Evolutionary conservation across 352 stramenopile genomes (phyloP), one percentile per base, ranked within the genome.

Genomic region (Globisporangium cederbergense): DNA sequence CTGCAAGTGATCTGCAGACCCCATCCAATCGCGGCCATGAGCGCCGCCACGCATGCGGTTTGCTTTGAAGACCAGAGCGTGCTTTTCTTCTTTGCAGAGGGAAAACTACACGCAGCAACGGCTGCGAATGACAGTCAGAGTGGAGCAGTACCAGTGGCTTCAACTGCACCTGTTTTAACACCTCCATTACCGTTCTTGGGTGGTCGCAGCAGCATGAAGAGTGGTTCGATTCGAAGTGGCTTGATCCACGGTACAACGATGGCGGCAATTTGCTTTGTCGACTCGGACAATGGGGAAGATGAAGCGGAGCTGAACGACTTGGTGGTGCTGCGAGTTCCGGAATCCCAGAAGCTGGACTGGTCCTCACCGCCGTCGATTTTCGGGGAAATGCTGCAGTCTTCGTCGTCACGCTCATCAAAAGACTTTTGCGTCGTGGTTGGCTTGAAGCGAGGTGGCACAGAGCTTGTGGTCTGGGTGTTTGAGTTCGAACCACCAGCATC

Each of bases 341-440:
- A 83, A 30, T 81, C 76, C 22, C 68, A 80, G 28, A 89, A 88
- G 53, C 71, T 77, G 6, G 60, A 81, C 10, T 92, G 83, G 83
- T 80, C 73, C 1, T 71, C 74, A 13, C 74, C 67, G 25, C 61
- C 61, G 16, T 81, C 66, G 45, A 72, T 75, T 25, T 84, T 83
- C 38, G 45, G 46, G 2, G 54, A 62, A 11, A 13, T 54, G 49
- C 46, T 51, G 36, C 13, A 40, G 10, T 46, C 52, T n/a, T 53
- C 66, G 22, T 74, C 60, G 56, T 67, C 65, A 55, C 66, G 22
- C 5, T 58, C 38, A n/a, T 67, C 67, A 1, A 90, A 86, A 38
- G 83, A 92, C 66, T 92, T 77, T 42, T 89, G 67, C 34, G 78
- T 88, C 52, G 64, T 87, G 34, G 20, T 89, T 70, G 83, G 78